Evolutionary conservation across 108 stramenopile species (phyloP).

Genomic region (Epithemia pelagica): DNA sequence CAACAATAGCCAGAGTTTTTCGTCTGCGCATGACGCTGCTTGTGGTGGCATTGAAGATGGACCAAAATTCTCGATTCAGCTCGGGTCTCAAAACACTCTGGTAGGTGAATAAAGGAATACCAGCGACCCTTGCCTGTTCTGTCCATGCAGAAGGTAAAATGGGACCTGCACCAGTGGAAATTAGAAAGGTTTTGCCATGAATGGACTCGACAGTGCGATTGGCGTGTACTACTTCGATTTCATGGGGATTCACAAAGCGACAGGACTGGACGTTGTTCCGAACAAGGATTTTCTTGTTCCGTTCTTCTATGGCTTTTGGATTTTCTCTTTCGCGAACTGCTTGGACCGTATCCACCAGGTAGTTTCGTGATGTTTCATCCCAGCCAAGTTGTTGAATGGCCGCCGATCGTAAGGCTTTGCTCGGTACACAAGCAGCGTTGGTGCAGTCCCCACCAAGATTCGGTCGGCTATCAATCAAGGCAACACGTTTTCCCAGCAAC

Average conservation of each 20-base stretch:
- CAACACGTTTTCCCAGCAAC: constrained; percentile 19
- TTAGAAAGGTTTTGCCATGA: constrained; percentile 25
- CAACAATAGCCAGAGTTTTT: constrained; percentile 31
- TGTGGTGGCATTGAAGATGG: not conserved
- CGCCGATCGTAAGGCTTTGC: constrained; percentile 33
- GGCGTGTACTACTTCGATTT: constrained; percentile 6
- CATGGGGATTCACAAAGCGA: constrained; percentile 12
- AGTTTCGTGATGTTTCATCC: not conserved
- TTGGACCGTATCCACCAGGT: constrained; percentile 8
- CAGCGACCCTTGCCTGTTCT: constrained; percentile 11
- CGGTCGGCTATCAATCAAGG: constrained; percentile 18
- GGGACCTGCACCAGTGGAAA: constrained; percentile 40
- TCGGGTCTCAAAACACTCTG: constrained; percentile 21
- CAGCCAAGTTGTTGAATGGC: constrained; percentile 6
- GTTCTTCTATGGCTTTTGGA: constrained; percentile 15
- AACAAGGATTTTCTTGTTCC: constrained; percentile 18
- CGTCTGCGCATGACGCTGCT: not conserved
- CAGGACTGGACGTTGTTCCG: constrained; percentile 3
- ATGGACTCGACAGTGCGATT: not conserved
- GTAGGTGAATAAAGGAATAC: constrained; percentile 29
- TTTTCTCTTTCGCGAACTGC: constrained; percentile 24
- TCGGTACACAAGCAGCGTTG: constrained; percentile 44
- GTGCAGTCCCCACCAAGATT: constrained; percentile 44
- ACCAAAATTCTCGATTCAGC: constrained; percentile 8
- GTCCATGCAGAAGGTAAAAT: constrained; percentile 17